These are phyloP conservation scores for Penicillium nordicum DNA, from an alignment of 2,329 filamentous ascomycete species.

Conservation along the genomic window DNA sequence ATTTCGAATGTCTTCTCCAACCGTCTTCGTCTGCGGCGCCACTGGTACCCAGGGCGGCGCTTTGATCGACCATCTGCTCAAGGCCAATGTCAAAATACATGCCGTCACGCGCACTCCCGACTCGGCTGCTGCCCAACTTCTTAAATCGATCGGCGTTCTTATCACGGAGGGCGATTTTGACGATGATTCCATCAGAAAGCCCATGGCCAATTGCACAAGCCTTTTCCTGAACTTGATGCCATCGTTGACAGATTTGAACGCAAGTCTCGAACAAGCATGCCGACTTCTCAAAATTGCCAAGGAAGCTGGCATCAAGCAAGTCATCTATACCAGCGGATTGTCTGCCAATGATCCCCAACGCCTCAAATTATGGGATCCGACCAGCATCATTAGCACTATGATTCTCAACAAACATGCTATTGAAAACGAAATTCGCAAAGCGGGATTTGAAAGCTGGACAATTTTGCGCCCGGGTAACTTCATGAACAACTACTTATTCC, in stretches of 20 bases:
- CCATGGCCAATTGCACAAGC: conserved; percentile 29
- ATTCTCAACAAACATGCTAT: conserved; percentile 43
- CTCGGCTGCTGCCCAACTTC: conserved; percentile 24
- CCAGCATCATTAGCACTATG: conserved; percentile 28
- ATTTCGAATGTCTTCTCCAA: conserved; percentile 12
- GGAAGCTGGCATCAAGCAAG: conserved; percentile 29
- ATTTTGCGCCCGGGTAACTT: conserved; percentile 52
- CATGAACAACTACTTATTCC: conserved; percentile 47
- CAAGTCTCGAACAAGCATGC: conserved; percentile 28
- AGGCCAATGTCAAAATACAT: conserved; percentile 29
- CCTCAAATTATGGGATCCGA: conserved; percentile 23
- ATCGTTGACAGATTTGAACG: conserved; percentile 4
- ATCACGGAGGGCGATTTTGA: conserved; percentile 33
- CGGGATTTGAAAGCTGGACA: conserved; percentile 46
- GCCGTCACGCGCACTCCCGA: conserved; percentile 28
- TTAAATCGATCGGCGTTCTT: conserved; percentile 27
- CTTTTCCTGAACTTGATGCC: conserved; percentile 29
- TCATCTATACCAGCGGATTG: conserved; percentile 32
- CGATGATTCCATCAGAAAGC: conserved; percentile 25
- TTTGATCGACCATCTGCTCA: conserved; percentile 27
- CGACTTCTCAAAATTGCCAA: conserved; percentile 26
- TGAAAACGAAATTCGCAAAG: conserved; percentile 39
- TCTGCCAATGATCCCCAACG: conserved; percentile 28
- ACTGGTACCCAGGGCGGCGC: conserved; percentile 34
- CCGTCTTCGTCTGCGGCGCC: conserved; percentile 29